These are phyloP conservation scores for Colletotrichum sp. DNA, from an alignment of 2,329 filamentous ascomycete species.

Conservation along the genomic window DNA sequence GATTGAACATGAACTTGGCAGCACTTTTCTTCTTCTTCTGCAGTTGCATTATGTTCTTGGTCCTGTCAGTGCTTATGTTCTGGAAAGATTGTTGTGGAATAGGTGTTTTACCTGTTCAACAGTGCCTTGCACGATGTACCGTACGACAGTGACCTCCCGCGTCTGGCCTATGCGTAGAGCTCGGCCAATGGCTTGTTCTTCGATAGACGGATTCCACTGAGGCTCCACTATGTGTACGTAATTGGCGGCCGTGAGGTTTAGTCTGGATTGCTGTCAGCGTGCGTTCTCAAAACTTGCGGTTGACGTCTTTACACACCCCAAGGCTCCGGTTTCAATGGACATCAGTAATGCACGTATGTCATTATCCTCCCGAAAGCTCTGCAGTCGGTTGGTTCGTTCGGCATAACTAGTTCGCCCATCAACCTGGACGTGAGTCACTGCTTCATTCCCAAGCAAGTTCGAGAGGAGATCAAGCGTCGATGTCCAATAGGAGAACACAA, in stretches of 20 bases:
- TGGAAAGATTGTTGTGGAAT: too few species aligned
- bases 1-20: background rate
- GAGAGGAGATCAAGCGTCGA: too few species aligned
- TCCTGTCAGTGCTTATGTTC: too few species aligned
- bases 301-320: background rate
- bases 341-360: too few species aligned
- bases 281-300: too few species aligned
- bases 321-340: background rate
- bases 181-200: accelerated
- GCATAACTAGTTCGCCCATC: too few species aligned
- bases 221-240: background rate
- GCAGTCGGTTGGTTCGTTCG: too few species aligned
- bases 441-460: too few species aligned
- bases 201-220: background rate
- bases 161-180: accelerated
- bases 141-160: accelerated
- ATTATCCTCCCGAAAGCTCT: too few species aligned
- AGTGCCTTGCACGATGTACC: accelerated
- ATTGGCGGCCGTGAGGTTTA: background rate
- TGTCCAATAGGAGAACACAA: too few species aligned
- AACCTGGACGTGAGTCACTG: too few species aligned
- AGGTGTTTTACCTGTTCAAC: background rate
- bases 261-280: background rate
- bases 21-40: accelerated
- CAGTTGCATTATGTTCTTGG: accelerated